A percentile compares a stretch with the other conserved stretches of the same genome.
Evolutionary conservation across 345 rosid genomes (phyloP).

Genomic region (Pugionium dolabratum): DNA sequence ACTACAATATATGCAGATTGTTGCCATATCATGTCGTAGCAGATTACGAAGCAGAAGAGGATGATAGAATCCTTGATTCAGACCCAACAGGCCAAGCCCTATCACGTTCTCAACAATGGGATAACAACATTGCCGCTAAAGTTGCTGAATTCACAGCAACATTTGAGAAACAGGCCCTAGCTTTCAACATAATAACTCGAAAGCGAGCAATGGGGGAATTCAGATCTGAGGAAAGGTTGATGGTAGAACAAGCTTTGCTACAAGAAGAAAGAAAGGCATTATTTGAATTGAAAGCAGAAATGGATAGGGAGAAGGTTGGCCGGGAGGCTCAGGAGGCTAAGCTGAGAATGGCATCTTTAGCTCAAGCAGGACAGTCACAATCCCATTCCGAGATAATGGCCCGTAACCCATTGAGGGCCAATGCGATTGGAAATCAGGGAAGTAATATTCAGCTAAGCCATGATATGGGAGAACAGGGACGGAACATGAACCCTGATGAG

Average conservation of each 20-base stretch:
- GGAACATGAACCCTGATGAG: slow-evolving; percentile 71
- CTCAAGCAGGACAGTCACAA: slow-evolving; percentile 83
- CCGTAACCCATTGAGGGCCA: slow-evolving; percentile 72
- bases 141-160: slow-evolving; percentile 93
- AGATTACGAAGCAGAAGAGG: slow-evolving; percentile 98
- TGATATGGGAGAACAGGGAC: slow-evolving; percentile 73
- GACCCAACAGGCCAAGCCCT: slow-evolving; percentile 90
- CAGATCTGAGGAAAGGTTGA: slow-evolving; percentile 89
- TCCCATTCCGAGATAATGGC: slow-evolving; percentile 68
- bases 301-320: slow-evolving; percentile 85
- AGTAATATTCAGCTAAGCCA: slow-evolving; percentile 53
- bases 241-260: slow-evolving; percentile 85
- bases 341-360: slow-evolving; percentile 80
- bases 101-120: slow-evolving; percentile 96
- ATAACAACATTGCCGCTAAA: slow-evolving; percentile 85
- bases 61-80: slow-evolving; percentile 93
- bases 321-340: slow-evolving; percentile 77
- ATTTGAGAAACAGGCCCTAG: slow-evolving; percentile 92
- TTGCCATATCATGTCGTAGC: slow-evolving; percentile 94
- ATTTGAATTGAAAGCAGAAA: slow-evolving; percentile 70
- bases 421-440: slow-evolving; percentile 70
- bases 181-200: slow-evolving; percentile 81
- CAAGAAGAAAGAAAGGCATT: slow-evolving; percentile 79
- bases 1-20: slow-evolving; percentile 52
- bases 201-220: slow-evolving; percentile 79